A percentile compares a stretch with the other conserved stretches of the same genome.
phyloP scores from a whole-genome alignment of 768 basidiomycete genomes.

The Lentinula guzmanii region DNA sequence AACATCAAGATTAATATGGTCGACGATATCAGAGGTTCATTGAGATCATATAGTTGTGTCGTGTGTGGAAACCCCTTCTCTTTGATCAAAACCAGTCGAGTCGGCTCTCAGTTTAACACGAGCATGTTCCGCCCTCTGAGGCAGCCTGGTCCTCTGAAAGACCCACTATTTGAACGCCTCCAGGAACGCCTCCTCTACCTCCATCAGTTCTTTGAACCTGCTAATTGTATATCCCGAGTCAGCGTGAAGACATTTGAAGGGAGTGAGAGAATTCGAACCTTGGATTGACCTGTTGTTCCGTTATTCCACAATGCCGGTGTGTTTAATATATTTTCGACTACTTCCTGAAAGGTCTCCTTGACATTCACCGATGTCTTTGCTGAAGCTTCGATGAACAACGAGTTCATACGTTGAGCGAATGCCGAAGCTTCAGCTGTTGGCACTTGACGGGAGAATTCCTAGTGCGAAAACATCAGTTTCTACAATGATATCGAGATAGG shows the following conservation, averaged over 20 bases:
- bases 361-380: slow-evolving; percentile 91
- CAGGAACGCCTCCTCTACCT: slow-evolving; percentile 43
- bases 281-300: slow-evolving; percentile 15
- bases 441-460: slow-evolving; percentile 93
- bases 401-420: slow-evolving; percentile 79
- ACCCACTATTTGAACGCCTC: slow-evolving; percentile 42
- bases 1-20: no score
- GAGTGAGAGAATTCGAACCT: not conserved
- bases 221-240: no score
- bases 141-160: slow-evolving; percentile 17
- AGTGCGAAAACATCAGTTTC: not conserved
- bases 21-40: no score
- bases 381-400: slow-evolving; percentile 86
- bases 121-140: slow-evolving; percentile 18
- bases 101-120: slow-evolving; percentile 17
- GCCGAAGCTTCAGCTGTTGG: slow-evolving; percentile 67
- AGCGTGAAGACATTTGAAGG: not conserved
- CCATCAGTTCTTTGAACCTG: slow-evolving; percentile 26
- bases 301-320: slow-evolving; percentile 76
- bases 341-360: slow-evolving; percentile 36
- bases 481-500: not conserved
- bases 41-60: not conserved
- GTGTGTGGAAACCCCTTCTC: not conserved
- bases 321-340: slow-evolving; percentile 56
- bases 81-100: not conserved